Base-by-base conservation (phyloP, 345 rosid species). In the Heritiera fomes region DNA sequence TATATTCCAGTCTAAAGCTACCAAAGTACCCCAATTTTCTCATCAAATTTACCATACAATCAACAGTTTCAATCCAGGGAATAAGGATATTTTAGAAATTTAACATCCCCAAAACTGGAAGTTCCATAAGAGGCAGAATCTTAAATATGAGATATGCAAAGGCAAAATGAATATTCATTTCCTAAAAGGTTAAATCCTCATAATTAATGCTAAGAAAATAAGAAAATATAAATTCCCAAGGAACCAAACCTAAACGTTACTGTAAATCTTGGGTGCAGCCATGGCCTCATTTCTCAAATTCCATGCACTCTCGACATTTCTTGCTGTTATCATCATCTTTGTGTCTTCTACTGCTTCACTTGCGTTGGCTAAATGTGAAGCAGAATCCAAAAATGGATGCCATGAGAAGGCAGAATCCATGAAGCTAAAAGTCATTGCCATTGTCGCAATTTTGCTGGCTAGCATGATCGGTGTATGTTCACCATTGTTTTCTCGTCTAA, bases 391-490 rank as follows among this genome's bases (percentile, higher is more conserved):
- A 7, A 59, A 55, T 14, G 45, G 20, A 12, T 66, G 79, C 55
- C 64, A 67, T 10, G 40, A 77, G 74, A 41, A 67, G 15, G 32
- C 41, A 20, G 50, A 53, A 67, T 53, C 79, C 1, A 18, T 83
- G 72, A 68, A 2, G 79, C 78, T 7, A 43, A 61, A 69, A 78
- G 73, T 58, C 47, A 46, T 78, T 13, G 75, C 76, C 47, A 28
- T 78, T 58, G 11, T 76, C 81, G 2, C 61, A 43, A 66, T 61
- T 71, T 18, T 91, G 6, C 50, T 85, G 0, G 70, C 94, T 30
- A 94, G 97, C 80, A 79, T 88, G 84, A 81, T 92, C 34, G 97
- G 97, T 47, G 96, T 94, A 0, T 78, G 80, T 15, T 52, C 81
- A 6, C 95, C 97, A 3, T 85, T 92, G 23, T 70, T 92, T 30